phyloP scores from a whole-genome alignment of 495 filamentous ascomycete species.

The Xanthoparmelia taractica region DNA sequence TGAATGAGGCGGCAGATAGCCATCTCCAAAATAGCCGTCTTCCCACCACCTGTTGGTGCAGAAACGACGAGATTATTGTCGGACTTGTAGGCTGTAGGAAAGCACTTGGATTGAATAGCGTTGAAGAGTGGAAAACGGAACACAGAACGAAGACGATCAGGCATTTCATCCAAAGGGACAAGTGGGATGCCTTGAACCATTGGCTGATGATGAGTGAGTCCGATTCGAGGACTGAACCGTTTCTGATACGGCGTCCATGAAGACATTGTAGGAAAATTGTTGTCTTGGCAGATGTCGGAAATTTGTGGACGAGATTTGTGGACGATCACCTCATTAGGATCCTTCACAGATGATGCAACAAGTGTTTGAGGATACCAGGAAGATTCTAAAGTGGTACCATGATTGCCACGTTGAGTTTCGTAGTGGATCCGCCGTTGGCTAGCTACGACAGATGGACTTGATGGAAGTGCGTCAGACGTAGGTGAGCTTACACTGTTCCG shows the following conservation, averaged over 20 bases:
- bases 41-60: constrained; percentile 89
- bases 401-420: neutral
- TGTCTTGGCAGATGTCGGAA: neutral
- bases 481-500: constrained; percentile 27
- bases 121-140: constrained; percentile 85
- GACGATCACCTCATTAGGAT: neutral
- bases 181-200: constrained; percentile 63
- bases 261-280: neutral
- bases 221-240: constrained; percentile 12
- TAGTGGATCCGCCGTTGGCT: constrained; percentile 28
- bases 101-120: constrained; percentile 85
- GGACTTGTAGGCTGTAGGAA: constrained; percentile 58
- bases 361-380: neutral
- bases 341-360: neutral
- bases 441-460: constrained; percentile 36
- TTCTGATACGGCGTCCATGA: neutral
- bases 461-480: constrained; percentile 27
- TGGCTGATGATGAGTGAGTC: constrained; percentile 36
- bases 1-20: constrained; percentile 77
- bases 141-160: constrained; percentile 66
- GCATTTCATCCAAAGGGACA: constrained; percentile 61
- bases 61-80: constrained; percentile 83
- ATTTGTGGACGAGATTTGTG: neutral
- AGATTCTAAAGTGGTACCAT: neutral
- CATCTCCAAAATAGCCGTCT: constrained; percentile 84